These are phyloP conservation scores for Colletotrichum sp. DNA, from an alignment of 2,329 filamentous ascomycete genomes.

Conservation along the genomic window DNA sequence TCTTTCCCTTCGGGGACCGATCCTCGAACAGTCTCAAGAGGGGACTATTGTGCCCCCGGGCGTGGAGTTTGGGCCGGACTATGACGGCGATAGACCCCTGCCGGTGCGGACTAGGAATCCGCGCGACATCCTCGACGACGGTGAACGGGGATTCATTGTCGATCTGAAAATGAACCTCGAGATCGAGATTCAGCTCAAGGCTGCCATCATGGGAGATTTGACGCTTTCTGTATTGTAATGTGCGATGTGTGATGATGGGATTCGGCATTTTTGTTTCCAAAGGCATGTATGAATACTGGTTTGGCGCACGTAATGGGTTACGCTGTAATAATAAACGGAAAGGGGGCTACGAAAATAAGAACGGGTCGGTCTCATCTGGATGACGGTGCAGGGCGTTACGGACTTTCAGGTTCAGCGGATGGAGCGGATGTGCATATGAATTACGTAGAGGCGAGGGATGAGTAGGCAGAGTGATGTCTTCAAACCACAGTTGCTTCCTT, in stretches of 20 bases:
- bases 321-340: not conserved
- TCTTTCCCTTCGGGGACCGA: conserved; percentile 1
- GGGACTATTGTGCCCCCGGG: conserved; percentile 1
- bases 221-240: conserved; percentile 11
- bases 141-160: conserved; percentile 17
- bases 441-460: not conserved
- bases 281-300: not conserved
- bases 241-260: not conserved
- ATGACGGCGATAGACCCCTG: not conserved
- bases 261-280: not conserved
- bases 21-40: not conserved
- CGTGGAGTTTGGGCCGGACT: not conserved
- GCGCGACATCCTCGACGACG: conserved; percentile 11
- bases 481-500: not conserved
- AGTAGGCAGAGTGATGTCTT: not conserved
- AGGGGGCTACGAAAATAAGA: not conserved
- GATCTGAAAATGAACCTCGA: conserved; percentile 10
- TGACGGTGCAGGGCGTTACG: not conserved
- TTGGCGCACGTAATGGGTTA: not conserved
- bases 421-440: not conserved
- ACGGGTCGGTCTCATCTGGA: not conserved
- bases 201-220: conserved; percentile 13
- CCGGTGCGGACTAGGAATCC: conserved; percentile 11
- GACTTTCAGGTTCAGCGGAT: not conserved
- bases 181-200: conserved; percentile 13